Evolutionary conservation across 2,329 filamentous ascomycete species (phyloP).

Genomic region (Trichoderma endophyticum): DNA sequence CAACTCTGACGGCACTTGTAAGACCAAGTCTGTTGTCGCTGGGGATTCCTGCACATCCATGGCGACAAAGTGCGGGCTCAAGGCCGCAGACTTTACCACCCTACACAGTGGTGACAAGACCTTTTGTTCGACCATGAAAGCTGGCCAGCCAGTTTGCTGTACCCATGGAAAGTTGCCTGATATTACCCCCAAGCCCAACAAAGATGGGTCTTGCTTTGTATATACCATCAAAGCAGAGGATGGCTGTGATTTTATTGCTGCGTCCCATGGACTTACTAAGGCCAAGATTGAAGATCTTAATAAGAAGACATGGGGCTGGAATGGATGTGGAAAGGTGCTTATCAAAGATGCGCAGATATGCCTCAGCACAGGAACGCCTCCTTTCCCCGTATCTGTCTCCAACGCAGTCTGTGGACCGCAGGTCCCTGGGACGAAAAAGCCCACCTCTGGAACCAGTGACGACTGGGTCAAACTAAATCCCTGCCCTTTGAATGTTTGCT

Average conservation of each 20-base stretch:
- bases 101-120: slow-evolving; percentile 29
- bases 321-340: slow-evolving; percentile 29
- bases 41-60: slow-evolving; percentile 37
- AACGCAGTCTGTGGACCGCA: slow-evolving; percentile 43
- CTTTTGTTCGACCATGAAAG: slow-evolving; percentile 29
- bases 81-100: slow-evolving; percentile 32
- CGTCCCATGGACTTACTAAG: slow-evolving; percentile 33
- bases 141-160: slow-evolving; percentile 38
- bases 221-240: slow-evolving; percentile 32
- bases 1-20: slow-evolving; percentile 27
- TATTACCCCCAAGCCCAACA: slow-evolving; percentile 33
- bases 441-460: slow-evolving; percentile 28
- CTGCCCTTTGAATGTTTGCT: slow-evolving; percentile 44
- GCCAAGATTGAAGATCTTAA: slow-evolving; percentile 38
- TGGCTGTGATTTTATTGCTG: slow-evolving; percentile 36
- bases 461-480: slow-evolving; percentile 41
- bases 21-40: slow-evolving; percentile 29
- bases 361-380: slow-evolving; percentile 30
- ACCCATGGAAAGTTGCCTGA: slow-evolving; percentile 34
- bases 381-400: slow-evolving; percentile 24
- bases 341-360: slow-evolving; percentile 27
- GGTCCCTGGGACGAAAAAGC: slow-evolving; percentile 36
- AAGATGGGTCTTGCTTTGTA: slow-evolving; percentile 30
- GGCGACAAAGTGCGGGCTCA: slow-evolving; percentile 37
- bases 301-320: slow-evolving; percentile 39